phyloP scores from a whole-genome alignment of 768 basidiomycete genomes.

The Botryobasidium botryosum region DNA sequence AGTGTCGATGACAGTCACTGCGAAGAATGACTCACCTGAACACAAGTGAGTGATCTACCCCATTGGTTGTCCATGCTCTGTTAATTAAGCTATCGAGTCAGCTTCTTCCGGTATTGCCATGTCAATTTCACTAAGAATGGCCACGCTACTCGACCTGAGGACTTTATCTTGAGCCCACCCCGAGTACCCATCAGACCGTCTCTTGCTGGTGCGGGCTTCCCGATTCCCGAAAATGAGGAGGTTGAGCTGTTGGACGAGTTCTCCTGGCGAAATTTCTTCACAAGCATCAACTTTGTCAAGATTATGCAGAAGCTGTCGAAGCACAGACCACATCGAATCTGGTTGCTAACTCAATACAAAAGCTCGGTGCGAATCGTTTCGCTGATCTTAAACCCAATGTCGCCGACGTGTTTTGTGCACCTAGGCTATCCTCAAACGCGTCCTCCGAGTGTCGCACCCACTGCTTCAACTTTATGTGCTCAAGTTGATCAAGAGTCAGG shows the following conservation, averaged over 20 bases:
- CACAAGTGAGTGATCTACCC: conserved; percentile 41
- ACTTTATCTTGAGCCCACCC: conserved; percentile 43
- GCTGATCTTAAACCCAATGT: neutral
- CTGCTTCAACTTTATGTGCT: conserved; percentile 86
- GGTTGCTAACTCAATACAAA: conserved; percentile 95
- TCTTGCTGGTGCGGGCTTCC: conserved; percentile 22
- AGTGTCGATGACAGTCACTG: conserved; percentile 63
- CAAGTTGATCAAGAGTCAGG: conserved; percentile 97
- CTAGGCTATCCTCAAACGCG: conserved; percentile 88
- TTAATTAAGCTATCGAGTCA: conserved; percentile 18
- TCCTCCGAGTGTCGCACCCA: conserved; percentile 85
- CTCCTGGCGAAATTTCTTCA: conserved; percentile 96
- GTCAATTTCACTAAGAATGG: conserved; percentile 54
- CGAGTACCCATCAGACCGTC: conserved; percentile 16
- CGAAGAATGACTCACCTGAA: conserved; percentile 75
- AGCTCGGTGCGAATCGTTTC: conserved; percentile 50
- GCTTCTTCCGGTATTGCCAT: conserved; percentile 93
- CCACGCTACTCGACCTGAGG: conserved; percentile 41
- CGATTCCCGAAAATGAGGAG: conserved; percentile 48
- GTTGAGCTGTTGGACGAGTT: conserved; percentile 90
- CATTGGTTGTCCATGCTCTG: neutral
- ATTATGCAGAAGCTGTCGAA: conserved; percentile 98
- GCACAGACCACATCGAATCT: conserved; percentile 81
- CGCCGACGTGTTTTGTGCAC: neutral
- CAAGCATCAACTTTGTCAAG: conserved; percentile 91